Evolutionary conservation across 345 rosid species (phyloP), one percentile per base, ranked within the genome.

Genomic region (Moricandia moricandioides): DNA sequence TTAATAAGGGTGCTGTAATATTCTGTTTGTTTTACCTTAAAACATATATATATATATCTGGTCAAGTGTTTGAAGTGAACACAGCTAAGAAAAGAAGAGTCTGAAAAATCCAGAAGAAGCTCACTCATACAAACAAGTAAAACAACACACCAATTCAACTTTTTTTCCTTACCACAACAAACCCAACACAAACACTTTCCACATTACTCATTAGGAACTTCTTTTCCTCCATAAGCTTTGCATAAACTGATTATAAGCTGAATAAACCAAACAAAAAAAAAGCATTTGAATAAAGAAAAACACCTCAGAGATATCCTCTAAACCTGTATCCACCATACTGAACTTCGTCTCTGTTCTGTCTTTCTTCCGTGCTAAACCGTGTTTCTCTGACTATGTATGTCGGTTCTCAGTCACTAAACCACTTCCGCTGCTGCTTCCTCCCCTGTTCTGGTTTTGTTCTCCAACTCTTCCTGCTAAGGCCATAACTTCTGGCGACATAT

Each of bases 401-500:
- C 84, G 82, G 75, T 75, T 84, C 82, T 89, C 92, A 8, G 80
- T 65, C 49, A 83, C 75, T 85, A 87, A 70, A 69, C 76, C 76
- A 8, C 34, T 68, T 84, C 77, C 82, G 68, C 89, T 84, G 67
- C 92, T 81, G 82, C 88, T 83, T 62, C 91, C 91, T 62, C 91
- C 93, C 13, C 81, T 84, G 2, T 77, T 80, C 5, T 86, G 91
- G 79, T 86, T 90, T 31, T 91, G 85, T 33, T 90, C 95, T 64
- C 98, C 94, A 14, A 85, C 89, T 86, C 91, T 86, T 40, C 96
- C 96, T 2, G 98, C 96, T 83, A 93, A 84, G 21, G 93, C 96
- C 59, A 88, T 88, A 71, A 94, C 89, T 83, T 91, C 98, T 1
- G 96, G 95, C 14, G 96, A 83, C 76, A 86, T 82, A 60, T 91